Evolutionary conservation across 495 filamentous ascomycete genomes (phyloP).

Genomic region (Penicillium pulvis): DNA sequence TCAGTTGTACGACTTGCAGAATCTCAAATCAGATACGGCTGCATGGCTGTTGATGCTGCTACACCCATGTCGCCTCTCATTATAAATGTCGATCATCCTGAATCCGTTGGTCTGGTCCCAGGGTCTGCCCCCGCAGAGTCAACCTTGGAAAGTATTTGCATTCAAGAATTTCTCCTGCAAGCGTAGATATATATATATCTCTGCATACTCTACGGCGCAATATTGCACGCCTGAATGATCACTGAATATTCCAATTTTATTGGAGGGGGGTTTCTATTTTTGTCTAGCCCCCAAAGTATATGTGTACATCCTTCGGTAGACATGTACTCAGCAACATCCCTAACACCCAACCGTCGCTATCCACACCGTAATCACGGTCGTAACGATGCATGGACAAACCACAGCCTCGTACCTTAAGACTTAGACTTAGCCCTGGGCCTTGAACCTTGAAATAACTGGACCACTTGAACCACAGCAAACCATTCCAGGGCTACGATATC

Average conservation of each 20-base stretch:
- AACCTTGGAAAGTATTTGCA: no score
- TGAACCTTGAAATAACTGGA: background rate
- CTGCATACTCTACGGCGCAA: no score
- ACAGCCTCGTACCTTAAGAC: background rate
- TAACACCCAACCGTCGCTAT: constrained; percentile 1
- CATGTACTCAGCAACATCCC: background rate
- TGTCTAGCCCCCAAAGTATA: background rate
- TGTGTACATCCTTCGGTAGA: background rate
- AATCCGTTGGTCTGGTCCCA: background rate
- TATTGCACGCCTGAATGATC: background rate
- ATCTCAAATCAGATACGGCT: constrained; percentile 1
- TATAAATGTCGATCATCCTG: constrained; percentile 2
- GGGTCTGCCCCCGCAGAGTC: background rate
- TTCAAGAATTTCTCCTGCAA: no score
- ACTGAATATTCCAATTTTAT: no score
- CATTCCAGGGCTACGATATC: no score
- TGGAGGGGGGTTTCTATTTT: no score
- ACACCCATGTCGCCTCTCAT: no score
- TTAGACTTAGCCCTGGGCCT: no score
- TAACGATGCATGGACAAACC: background rate
- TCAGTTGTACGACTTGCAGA: background rate
- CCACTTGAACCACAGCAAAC: background rate
- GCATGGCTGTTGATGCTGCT: background rate
- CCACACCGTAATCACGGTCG: no score
- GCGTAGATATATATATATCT: background rate